Percentiles rank a stretch among this genome's conserved stretches.
These are phyloP conservation scores for Schizosaccharomyces pombe DNA, from an alignment of 805 yeast genomes.

Conservation along the genomic window ASM294v3 CU329670.1:2508501-2509000, in stretches of 20 bases:
- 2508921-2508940: constrained; percentile 70
- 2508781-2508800: constrained; percentile 81
- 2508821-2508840: constrained; percentile 42
- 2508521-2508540: constrained; percentile 60
- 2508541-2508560: constrained; percentile 73
- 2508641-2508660: constrained; percentile 48
- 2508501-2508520: constrained; percentile 52
- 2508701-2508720: constrained; percentile 59
- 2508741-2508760: constrained; percentile 61
- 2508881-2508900: constrained; percentile 49
- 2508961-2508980: neutral
- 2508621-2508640: constrained; percentile 23
- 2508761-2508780: constrained; percentile 63
- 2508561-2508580: constrained; percentile 67
- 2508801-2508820: constrained; percentile 58
- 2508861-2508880: constrained; percentile 69
- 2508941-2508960: constrained; percentile 23
- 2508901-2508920: constrained; percentile 42
- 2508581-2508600: constrained; percentile 21
- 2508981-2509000: neutral
- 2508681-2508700: constrained; percentile 84
- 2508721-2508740: constrained; percentile 67
- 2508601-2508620: neutral
- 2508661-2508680: constrained; percentile 83
- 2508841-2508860: constrained; percentile 42